Evolutionary conservation across 1,284 basidiomycete genomes (phyloP), one percentile per base, ranked within the genome.

Genomic region (Ceratobasidium sp.): DNA sequence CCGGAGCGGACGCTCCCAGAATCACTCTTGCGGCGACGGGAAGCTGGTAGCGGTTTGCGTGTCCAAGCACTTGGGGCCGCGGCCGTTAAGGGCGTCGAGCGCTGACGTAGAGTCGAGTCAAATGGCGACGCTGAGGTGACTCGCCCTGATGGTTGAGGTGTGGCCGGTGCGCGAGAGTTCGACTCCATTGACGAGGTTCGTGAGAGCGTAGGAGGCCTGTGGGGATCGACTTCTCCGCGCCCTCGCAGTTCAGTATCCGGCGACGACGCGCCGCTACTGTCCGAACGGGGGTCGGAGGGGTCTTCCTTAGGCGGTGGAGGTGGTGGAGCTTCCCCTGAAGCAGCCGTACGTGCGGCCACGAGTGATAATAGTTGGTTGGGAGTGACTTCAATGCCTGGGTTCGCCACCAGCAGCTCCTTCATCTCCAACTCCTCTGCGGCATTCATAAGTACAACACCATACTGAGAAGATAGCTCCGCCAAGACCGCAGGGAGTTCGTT

Each of bases 51-150:
- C 6, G 91, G 91, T 76, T 89, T 90, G 22, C 87, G 71, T 17
- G 66, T 79, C 91, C 92, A 93, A 78, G 90, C 91, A 2, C 91
- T 93, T 0, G 92, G 92, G 0, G 91, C 89, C n/a, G 79, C 82
- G 24, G 66, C 72, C 83, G 83, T n/a, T 77, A 79, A 4, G 91
- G 81, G 90, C 0, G 88, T 88, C 9, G 89, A 85, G 31, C 91
- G 87, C 80, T 92, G 90, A 71, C 92, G 83, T 33, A 86, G 84
- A 57, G 89, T 86, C 0, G 86, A 85, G 78, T 93, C 92, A 77
- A 93, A 91, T 4, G 89, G 88, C 0, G 90, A 89, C 1, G 73
- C 31, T 9, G 73, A 62, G 29, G 44, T 45, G 19, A 24, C 83
- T 81, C 63, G 82, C 82, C 66, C 77, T 41, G 41, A 48, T 81